A percentile compares a stretch with the other conserved stretches of the same genome.
These are phyloP conservation scores for Eucalyptus decipiens DNA, from an alignment of 345 rosid genomes.

Conservation along the genomic window DNA sequence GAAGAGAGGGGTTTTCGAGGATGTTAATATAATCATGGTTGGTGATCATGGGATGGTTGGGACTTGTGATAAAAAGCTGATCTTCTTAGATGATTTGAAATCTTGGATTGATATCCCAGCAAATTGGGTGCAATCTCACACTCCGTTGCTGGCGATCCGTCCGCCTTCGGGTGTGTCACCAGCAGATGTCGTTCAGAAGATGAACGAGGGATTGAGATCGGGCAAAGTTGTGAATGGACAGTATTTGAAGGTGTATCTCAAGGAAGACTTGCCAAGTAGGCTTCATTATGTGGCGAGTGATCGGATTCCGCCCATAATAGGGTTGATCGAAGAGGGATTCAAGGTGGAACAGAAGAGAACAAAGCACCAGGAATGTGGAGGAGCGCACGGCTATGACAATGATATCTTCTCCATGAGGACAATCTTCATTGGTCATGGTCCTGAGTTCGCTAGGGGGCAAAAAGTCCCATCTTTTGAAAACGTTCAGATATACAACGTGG, in stretches of 20 bases:
- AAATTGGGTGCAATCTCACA: slow-evolving; percentile 63
- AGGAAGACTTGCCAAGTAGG: slow-evolving; percentile 77
- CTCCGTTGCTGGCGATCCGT: slow-evolving; percentile 67
- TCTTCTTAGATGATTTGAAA: slow-evolving; percentile 68
- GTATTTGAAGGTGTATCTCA: slow-evolving; percentile 60
- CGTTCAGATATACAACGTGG: slow-evolving; percentile 73
- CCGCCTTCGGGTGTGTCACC: slow-evolving; percentile 40
- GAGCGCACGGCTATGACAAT: slow-evolving; percentile 90
- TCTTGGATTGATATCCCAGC: slow-evolving; percentile 55
- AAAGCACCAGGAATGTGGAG: slow-evolving; percentile 63
- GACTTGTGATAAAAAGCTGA: slow-evolving; percentile 74
- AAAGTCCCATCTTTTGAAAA: slow-evolving; percentile 94
- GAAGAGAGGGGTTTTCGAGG: slow-evolving; percentile 75
- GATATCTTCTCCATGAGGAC: slow-evolving; percentile 88
- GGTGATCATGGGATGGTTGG: slow-evolving; percentile 99
- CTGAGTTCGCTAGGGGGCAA: slow-evolving; percentile 56
- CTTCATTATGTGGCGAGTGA: slow-evolving; percentile 59
- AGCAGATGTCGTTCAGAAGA: slow-evolving; percentile 55
- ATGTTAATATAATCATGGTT: slow-evolving; percentile 75
- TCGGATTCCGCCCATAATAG: slow-evolving; percentile 71
- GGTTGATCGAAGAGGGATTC: slow-evolving; percentile 63
- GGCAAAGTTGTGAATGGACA: slow-evolving; percentile 77
- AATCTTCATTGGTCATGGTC: slow-evolving; percentile 89
- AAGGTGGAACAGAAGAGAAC: slow-evolving; percentile 65
- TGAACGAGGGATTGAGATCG: slow-evolving; percentile 60